Percentiles rank a stretch among this genome's conserved stretches.
Evolutionary conservation across 306 rosid species (phyloP).

Genomic region (Hippophae tibetana): DNA sequence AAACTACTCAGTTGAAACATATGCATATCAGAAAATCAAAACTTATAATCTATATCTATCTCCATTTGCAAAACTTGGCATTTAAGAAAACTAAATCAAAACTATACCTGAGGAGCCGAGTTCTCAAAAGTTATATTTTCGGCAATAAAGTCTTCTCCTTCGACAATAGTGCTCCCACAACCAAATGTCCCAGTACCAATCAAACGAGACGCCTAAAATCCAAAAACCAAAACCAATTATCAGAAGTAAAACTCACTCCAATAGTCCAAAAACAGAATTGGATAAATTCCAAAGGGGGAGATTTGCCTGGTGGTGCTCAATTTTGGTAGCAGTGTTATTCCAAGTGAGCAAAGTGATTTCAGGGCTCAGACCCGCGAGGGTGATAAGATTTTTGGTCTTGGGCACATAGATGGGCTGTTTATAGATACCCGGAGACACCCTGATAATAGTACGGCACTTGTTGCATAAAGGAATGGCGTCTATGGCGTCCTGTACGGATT

Average conservation of each 20-base stretch:
- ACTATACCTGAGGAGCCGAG: slow-evolving; percentile 65
- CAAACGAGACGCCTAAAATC: slow-evolving; percentile 42
- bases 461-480: slow-evolving; percentile 74
- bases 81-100: slow-evolving; percentile 1
- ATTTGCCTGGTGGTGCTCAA: slow-evolving; percentile 64
- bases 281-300: slow-evolving; percentile 1
- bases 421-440: slow-evolving; percentile 66
- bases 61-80: neutral
- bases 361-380: slow-evolving; percentile 45
- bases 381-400: slow-evolving; percentile 78
- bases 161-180: slow-evolving; percentile 73
- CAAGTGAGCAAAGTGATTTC: slow-evolving; percentile 70
- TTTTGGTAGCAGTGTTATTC: slow-evolving; percentile 72
- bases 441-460: slow-evolving; percentile 56
- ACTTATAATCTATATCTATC: neutral
- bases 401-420: slow-evolving; percentile 70
- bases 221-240: slow-evolving; percentile 9
- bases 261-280: slow-evolving; percentile 14
- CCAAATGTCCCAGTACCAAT: slow-evolving; percentile 90
- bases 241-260: neutral
- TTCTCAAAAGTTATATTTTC: slow-evolving; percentile 89
- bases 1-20: neutral
- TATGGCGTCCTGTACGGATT: slow-evolving; percentile 76
- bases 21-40: neutral
- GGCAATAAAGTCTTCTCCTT: slow-evolving; percentile 89